These are phyloP conservation scores for Polygonum aviculare DNA, from an alignment of 148 eudicot genomes.

Conservation along the genomic window DNA sequence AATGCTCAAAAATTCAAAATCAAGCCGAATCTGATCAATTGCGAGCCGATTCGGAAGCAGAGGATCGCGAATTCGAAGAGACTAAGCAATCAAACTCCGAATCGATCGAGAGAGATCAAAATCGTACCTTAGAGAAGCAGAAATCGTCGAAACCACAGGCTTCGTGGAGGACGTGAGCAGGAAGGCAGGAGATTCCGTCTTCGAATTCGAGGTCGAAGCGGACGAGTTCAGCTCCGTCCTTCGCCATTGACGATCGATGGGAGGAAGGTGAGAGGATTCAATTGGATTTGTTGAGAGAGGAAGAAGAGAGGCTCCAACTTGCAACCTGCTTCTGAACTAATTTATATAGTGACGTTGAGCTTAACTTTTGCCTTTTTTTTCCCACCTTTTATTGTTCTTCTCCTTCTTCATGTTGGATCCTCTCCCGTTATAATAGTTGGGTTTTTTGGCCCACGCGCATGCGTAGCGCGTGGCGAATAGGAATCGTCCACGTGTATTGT, in stretches of 20 bases:
- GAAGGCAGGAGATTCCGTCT: slow-evolving; percentile 5
- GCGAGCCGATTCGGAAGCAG: too few relatives aligned
- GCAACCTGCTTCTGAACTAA: slow-evolving; percentile 9
- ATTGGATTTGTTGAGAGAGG: slow-evolving; percentile 7
- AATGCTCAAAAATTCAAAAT: too few relatives aligned
- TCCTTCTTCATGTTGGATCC: background rate
- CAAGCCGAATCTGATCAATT: too few relatives aligned
- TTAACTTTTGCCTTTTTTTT: background rate
- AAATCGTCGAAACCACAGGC: slow-evolving; percentile 8
- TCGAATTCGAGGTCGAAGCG: background rate
- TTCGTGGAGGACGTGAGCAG: slow-evolving; percentile 8
- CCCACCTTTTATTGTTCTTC: background rate
- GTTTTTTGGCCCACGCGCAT: background rate
- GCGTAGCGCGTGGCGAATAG: background rate
- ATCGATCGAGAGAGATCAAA: background rate
- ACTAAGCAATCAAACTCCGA: too few relatives aligned
- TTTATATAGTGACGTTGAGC: slow-evolving; percentile 9
- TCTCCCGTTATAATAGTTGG: slow-evolving; percentile 1
- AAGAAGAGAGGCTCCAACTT: slow-evolving; percentile 5
- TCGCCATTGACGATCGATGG: background rate
- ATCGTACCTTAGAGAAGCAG: slow-evolving; percentile 4
- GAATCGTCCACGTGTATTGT: background rate
- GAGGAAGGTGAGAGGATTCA: slow-evolving; percentile 5
- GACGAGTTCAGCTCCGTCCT: slow-evolving; percentile 4
- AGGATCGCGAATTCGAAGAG: too few relatives aligned